These are phyloP conservation scores for Talaromyces marneffei DNA, from an alignment of 2,329 filamentous ascomycete genomes.

Conservation along the genomic window DNA sequence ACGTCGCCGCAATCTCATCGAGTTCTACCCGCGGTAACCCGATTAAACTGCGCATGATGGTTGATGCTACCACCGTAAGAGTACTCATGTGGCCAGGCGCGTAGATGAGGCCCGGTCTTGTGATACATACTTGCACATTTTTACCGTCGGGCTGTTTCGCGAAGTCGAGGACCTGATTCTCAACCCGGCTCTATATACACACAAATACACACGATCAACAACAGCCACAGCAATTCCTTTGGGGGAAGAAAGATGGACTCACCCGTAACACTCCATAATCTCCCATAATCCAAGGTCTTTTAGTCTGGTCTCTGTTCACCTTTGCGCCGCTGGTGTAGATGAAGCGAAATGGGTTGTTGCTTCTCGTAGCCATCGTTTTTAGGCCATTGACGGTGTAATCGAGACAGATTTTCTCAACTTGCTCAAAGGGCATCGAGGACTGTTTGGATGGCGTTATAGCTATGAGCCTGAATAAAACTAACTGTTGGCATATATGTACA, in stretches of 20 bases:
- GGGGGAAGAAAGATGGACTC: constrained; percentile 18
- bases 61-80: constrained; percentile 29
- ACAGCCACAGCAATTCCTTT: not conserved
- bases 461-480: not conserved
- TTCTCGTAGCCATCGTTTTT: constrained; percentile 28
- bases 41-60: constrained; percentile 18
- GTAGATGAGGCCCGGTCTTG: constrained; percentile 12
- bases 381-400: constrained; percentile 33
- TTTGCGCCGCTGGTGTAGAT: constrained; percentile 46
- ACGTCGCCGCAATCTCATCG: constrained; percentile 36
- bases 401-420: constrained; percentile 39
- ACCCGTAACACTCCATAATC: constrained; percentile 48
- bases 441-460: constrained; percentile 36
- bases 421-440: constrained; percentile 29
- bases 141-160: constrained; percentile 34
- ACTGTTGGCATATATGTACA: not conserved
- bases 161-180: constrained; percentile 40
- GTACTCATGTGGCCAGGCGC: constrained; percentile 28
- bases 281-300: constrained; percentile 30
- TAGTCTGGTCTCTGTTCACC: constrained; percentile 42
- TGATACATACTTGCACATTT: constrained; percentile 37
- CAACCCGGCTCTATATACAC: constrained; percentile 48
- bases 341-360: constrained; percentile 40
- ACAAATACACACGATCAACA: constrained; percentile 20
- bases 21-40: constrained; percentile 34